A percentile compares a stretch with the other conserved stretches of the same genome.
phyloP scores from a whole-genome alignment of 768 basidiomycete species.

The Strobilomyces dryophilus region DNA sequence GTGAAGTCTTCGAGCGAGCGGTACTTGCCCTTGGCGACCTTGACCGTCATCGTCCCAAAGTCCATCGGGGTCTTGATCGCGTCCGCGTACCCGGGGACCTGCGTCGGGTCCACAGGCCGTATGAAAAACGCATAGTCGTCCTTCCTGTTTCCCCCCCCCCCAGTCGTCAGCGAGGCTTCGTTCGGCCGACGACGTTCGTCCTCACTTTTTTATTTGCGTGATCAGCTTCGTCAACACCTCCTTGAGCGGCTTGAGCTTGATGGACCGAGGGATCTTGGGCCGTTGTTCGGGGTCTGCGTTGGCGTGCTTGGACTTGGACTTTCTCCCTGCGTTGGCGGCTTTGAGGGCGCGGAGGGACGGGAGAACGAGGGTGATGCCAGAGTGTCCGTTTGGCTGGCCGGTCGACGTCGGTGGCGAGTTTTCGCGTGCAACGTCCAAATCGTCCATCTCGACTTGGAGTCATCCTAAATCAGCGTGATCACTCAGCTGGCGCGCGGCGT shows the following conservation, averaged over 20 bases:
- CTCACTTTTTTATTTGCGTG: conserved; percentile 70
- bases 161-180: conserved; percentile 6
- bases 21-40: conserved; percentile 74
- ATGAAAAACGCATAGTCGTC: conserved; percentile 86
- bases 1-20: conserved; percentile 76
- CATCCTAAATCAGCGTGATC: conserved; percentile 4
- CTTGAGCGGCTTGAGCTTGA: conserved; percentile 76
- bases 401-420: conserved; percentile 29
- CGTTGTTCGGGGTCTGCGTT: conserved; percentile 25
- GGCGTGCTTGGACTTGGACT: conserved; percentile 35
- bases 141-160: conserved; percentile 45
- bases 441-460: conserved; percentile 29
- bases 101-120: conserved; percentile 54
- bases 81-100: conserved; percentile 61
- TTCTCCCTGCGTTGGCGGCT: conserved; percentile 51
- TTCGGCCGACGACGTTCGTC: not conserved
- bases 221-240: conserved; percentile 69
- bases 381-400: conserved; percentile 23
- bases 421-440: conserved; percentile 29
- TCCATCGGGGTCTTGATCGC: conserved; percentile 89
- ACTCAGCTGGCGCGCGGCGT: not conserved
- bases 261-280: conserved; percentile 44
- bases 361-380: conserved; percentile 62
- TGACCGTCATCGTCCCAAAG: conserved; percentile 78
- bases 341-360: conserved; percentile 64